A percentile compares a stretch with the other conserved stretches of the same genome.
phyloP scores from a whole-genome alignment of 805 yeast genomes.

The Barnettozyma botsteinii region DNA sequence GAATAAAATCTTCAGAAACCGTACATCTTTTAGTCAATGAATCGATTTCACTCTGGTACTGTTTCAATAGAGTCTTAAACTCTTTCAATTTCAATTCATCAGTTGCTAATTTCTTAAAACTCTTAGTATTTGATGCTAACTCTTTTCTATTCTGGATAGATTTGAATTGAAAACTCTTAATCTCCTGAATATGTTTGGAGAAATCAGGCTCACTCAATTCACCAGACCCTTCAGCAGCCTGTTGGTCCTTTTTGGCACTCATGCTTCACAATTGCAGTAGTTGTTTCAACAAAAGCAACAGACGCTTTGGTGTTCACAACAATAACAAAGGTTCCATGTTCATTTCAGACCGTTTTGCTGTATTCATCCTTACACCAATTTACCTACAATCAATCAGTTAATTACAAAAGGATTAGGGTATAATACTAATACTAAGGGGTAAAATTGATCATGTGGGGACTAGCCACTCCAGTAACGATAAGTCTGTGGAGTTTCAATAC shows the following conservation, averaged over 20 bases:
- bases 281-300: too few species aligned
- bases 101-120: slow-evolving; percentile 66
- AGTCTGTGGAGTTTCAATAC: slow-evolving; percentile 54
- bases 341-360: too few species aligned
- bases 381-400: too few species aligned
- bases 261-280: too few species aligned
- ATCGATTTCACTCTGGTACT: slow-evolving; percentile 88
- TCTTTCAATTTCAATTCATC: slow-evolving; percentile 55
- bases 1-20: slow-evolving; percentile 63
- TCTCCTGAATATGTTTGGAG: slow-evolving; percentile 13
- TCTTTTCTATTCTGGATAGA: slow-evolving; percentile 69
- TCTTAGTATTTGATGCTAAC: slow-evolving; percentile 80
- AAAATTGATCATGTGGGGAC: background rate
- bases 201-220: background rate
- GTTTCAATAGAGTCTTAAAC: slow-evolving; percentile 58
- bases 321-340: too few species aligned
- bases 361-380: too few species aligned
- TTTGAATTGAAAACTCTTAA: slow-evolving; percentile 62
- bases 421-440: background rate
- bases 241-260: too few species aligned
- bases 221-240: too few species aligned
- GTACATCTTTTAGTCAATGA: slow-evolving; percentile 72
- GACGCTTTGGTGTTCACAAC: too few species aligned
- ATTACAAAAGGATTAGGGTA: too few species aligned
- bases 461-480: slow-evolving; percentile 63